Conservation (phyloP, 2,329 filamentous ascomycete genomes). For the Ascosphaera aggregata region DNA sequence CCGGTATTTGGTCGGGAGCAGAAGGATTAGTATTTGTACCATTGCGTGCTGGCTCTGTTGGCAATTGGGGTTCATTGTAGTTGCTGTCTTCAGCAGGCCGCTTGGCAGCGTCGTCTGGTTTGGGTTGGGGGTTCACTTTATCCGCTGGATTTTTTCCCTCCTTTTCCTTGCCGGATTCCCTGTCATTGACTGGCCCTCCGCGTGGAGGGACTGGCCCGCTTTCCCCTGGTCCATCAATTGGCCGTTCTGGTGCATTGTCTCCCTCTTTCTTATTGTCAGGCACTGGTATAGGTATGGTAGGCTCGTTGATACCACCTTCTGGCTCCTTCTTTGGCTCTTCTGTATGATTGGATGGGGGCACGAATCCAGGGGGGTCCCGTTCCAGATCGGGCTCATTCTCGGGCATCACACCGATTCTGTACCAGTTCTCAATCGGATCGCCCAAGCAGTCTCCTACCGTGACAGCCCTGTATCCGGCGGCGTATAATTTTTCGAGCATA, state of each 20-base stretch:
- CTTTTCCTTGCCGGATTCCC: background rate
- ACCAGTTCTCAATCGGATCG: slow-evolving; percentile 18
- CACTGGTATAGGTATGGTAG: background rate
- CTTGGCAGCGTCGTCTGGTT: background rate
- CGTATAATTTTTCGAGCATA: slow-evolving; percentile 14
- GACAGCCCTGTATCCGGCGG: slow-evolving; percentile 15
- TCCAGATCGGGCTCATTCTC: background rate
- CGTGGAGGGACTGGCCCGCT: background rate
- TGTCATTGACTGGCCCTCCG: background rate
- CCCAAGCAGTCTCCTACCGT: slow-evolving; percentile 22
- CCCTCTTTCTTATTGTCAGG: background rate
- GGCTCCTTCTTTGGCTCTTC: background rate
- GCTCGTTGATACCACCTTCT: background rate
- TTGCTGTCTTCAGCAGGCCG: background rate
- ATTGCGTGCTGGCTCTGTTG: background rate
- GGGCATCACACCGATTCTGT: slow-evolving; percentile 11
- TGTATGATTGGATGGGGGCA: background rate
- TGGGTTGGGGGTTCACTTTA: background rate
- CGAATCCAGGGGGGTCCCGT: background rate
- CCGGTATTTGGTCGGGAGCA: background rate
- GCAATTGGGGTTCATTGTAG: background rate
- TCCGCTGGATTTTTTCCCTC: background rate
- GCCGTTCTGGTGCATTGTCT: background rate
- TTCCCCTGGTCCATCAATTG: background rate
- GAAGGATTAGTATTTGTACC: background rate